Evolutionary conservation across 2,329 filamentous ascomycete species (phyloP), one percentile per base, ranked within the genome.

Genomic region (Lizonia empirigonia): DNA sequence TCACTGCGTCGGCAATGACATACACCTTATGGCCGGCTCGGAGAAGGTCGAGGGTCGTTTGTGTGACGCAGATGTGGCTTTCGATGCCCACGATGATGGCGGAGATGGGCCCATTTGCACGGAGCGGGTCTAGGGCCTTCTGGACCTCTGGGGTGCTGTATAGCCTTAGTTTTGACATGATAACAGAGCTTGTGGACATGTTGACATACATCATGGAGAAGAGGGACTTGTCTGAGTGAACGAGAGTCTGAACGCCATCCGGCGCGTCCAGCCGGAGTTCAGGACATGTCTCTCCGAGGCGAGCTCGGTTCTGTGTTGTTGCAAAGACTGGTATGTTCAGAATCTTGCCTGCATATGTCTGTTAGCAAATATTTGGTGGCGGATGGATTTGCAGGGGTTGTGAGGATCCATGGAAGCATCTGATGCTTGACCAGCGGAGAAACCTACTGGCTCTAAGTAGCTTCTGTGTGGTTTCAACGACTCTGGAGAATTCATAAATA

Each of bases 31-130:
- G 90, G 1, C 91, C 91, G 1, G 81, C 80, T 18, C 79, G 78
- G 34, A 94, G 77, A 39, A 96, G 77, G 76, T 97, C 93, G 33
- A 97, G 80, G 13, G 69, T 60, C 2, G 93, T 97, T 80, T 97
- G 93, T 54, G 90, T 92, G 23, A 97, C 86, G 78, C 93, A 97
- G 70, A 97, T 94, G 76, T 97, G 93, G 32, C 85, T 84, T 76
- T 97, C 93, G 69, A 97, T 96, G 29, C 93, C 93, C 13, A 96
- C 87, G 56, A 97, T 85, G 47, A 90, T 87, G 44, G 91, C 82
- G 5, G 75, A 58, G 4, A 67, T 44, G 3, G 60, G 67, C 1
- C 58, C 62, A 35, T 32, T 59, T 39, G 51, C 53, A 22, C 62
- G 69, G 29, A 78, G 67, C 18, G 65, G 65, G 39, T 72, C 60